Evolutionary conservation across 202 grass and related monocot genomes (phyloP).

Genomic region (Elaeis oleifera): DNA sequence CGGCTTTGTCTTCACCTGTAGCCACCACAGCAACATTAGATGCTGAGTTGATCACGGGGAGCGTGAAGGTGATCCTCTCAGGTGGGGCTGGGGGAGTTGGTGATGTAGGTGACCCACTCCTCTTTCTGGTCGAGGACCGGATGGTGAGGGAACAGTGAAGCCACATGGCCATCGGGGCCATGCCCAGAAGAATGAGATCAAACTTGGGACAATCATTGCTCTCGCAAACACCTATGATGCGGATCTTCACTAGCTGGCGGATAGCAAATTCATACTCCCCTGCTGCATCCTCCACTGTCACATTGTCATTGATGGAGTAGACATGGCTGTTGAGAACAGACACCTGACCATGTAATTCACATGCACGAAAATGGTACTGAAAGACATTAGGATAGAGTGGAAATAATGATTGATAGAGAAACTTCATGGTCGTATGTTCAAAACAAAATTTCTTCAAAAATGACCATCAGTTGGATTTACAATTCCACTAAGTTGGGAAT

Average conservation of each 20-base stretch:
- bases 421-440: no score
- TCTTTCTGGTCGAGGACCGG: constrained; percentile 26
- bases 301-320: constrained; percentile 56
- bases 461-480: no score
- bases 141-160: constrained; percentile 44
- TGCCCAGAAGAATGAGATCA: constrained; percentile 41
- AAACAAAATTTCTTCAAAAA: no score
- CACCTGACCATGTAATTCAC: constrained; percentile 24
- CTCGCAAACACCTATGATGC: constrained; percentile 36
- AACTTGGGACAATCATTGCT: constrained; percentile 51
- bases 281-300: constrained; percentile 34
- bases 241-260: constrained; percentile 40
- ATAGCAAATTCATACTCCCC: constrained; percentile 48
- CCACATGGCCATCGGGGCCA: constrained; percentile 40
- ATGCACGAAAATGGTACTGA: background rate
- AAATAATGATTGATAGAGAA: no score
- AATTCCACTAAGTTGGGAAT: no score
- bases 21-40: constrained; percentile 41
- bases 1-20: constrained; percentile 36
- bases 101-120: constrained; percentile 52
- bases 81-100: constrained; percentile 41
- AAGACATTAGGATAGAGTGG: no score
- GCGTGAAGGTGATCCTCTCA: constrained; percentile 57
- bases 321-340: constrained; percentile 40
- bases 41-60: constrained; percentile 55